Evolutionary conservation across 2,329 filamentous ascomycete genomes (phyloP).

Genomic region (Aspergillus sp.): DNA sequence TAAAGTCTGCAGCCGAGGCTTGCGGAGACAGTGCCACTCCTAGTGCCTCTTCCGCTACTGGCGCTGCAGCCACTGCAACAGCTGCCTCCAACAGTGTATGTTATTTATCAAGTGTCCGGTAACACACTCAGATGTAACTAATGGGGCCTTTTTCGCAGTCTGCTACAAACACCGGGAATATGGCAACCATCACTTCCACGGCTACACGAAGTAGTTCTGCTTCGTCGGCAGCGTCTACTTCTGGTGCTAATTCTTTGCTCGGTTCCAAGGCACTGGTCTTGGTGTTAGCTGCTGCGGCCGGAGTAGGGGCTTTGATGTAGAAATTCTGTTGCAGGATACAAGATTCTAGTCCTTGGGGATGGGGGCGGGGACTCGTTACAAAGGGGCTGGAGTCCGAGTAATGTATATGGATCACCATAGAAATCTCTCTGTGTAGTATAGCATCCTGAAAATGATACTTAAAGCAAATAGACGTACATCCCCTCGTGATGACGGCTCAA

Average conservation of each 20-base stretch:
- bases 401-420: too few relatives aligned
- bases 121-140: not conserved
- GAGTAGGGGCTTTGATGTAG: not conserved
- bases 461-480: too few relatives aligned
- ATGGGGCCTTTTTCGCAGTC: not conserved
- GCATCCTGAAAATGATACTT: too few relatives aligned
- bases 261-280: not conserved
- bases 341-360: too few relatives aligned
- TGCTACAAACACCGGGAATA: not conserved
- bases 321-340: too few relatives aligned
- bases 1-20: constrained; percentile 39
- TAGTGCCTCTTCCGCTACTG: not conserved
- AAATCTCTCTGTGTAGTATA: too few relatives aligned
- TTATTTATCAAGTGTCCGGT: not conserved
- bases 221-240: not conserved
- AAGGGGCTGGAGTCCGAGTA: too few relatives aligned
- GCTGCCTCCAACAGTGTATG: not conserved
- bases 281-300: not conserved
- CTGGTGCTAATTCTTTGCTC: not conserved
- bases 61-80: not conserved
- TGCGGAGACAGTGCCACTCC: constrained; percentile 29
- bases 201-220: not conserved
- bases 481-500: too few relatives aligned
- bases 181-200: not conserved
- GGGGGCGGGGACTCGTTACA: too few relatives aligned